These are phyloP conservation scores for Austroboletus eburneus DNA, from an alignment of 768 basidiomycete species.

Conservation along the genomic window DNA sequence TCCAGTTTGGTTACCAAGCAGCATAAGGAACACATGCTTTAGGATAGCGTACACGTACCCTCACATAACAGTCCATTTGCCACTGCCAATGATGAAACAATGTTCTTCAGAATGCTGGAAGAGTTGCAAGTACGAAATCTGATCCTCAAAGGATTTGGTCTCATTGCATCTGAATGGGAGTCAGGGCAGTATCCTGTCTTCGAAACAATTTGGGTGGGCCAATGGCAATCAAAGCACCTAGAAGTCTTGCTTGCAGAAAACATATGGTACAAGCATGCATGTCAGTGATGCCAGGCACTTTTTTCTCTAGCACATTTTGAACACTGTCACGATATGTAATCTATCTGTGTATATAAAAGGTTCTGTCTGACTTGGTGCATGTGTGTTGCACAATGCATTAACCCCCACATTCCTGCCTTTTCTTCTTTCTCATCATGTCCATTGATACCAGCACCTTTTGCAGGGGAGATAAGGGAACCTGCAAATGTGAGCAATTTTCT, in stretches of 20 bases:
- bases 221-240: not conserved
- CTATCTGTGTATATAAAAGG: no score
- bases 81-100: not conserved
- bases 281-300: not conserved
- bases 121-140: not conserved
- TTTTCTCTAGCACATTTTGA: no score
- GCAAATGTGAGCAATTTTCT: no score
- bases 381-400: no score
- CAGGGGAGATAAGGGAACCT: no score
- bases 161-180: not conserved
- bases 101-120: not conserved
- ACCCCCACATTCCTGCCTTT: no score
- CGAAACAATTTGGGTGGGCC: not conserved
- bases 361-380: no score
- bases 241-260: not conserved
- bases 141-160: not conserved
- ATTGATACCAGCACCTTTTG: no score
- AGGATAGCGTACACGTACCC: not conserved
- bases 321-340: no score
- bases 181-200: not conserved
- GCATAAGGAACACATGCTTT: no score
- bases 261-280: not conserved
- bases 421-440: no score
- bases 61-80: not conserved
- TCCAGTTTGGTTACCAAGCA: no score